phyloP scores from a whole-genome alignment of 768 basidiomycete genomes.

The Boletus rubroflammeus region DNA sequence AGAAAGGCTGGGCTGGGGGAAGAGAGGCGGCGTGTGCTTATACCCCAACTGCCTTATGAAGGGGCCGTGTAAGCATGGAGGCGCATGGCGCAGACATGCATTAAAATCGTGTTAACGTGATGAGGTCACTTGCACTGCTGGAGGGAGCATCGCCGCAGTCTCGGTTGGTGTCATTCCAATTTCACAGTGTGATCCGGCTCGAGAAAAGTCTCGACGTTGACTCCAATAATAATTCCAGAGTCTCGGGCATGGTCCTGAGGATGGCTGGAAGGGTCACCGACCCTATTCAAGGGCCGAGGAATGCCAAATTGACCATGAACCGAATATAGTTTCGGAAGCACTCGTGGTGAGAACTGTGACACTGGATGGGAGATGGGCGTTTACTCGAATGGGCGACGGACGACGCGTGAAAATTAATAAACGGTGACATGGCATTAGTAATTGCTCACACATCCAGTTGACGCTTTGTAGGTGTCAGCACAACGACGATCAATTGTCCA shows the following conservation, averaged over 20 bases:
- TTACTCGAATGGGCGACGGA: constrained; percentile 4
- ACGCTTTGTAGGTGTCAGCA: not conserved
- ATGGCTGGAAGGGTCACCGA: not conserved
- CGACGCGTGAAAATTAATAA: constrained; percentile 2
- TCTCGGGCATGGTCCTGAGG: constrained; percentile 2
- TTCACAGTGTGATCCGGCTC: constrained; percentile 6
- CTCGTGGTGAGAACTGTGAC: not conserved
- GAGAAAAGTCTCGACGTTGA: constrained; percentile 2
- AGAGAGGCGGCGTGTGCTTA: constrained; percentile 8
- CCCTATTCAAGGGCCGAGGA: constrained; percentile 1
- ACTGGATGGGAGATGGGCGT: not conserved
- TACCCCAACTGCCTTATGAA: constrained; percentile 26
- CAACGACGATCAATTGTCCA: not conserved
- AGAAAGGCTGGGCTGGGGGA: not conserved
- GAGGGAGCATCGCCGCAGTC: constrained; percentile 19
- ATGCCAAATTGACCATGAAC: not conserved
- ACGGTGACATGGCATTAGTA: not conserved
- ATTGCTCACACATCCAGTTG: not conserved
- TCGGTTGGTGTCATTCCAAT: constrained; percentile 10
- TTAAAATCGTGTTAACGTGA: constrained; percentile 29
- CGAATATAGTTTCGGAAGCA: constrained; percentile 3
- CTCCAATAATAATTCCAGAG: not conserved
- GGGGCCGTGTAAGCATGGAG: constrained; percentile 15
- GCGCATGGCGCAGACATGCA: constrained; percentile 28
- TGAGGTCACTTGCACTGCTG: constrained; percentile 27